These are phyloP conservation scores for Tetracladium marchalianum DNA, from an alignment of 495 filamentous ascomycete species.

Conservation along the genomic window DNA sequence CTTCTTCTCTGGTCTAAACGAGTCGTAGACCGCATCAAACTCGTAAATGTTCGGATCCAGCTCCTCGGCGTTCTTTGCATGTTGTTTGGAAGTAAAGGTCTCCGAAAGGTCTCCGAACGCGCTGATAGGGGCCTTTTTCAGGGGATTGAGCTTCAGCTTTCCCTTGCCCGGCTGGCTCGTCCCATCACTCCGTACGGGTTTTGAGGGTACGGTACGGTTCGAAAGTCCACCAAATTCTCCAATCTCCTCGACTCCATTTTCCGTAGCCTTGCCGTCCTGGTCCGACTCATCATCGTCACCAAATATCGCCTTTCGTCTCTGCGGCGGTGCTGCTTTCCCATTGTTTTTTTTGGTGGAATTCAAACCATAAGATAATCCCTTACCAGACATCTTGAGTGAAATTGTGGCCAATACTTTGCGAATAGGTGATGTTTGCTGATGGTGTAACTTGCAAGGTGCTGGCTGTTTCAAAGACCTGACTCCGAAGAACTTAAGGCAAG, in stretches of 20 bases:
- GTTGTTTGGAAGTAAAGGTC: conserved; percentile 41
- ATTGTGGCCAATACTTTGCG: too few species aligned
- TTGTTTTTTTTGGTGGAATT: conserved; percentile 42
- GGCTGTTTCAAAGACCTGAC: too few species aligned
- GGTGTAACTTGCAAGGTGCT: too few species aligned
- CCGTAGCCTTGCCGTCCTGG: conserved; percentile 23
- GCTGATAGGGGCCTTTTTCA: conserved; percentile 20
- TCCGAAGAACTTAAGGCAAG: too few species aligned
- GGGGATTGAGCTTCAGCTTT: conserved; percentile 23
- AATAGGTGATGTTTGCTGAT: too few species aligned
- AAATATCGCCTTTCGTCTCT: conserved; percentile 39
- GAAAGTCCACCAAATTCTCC: conserved; percentile 18
- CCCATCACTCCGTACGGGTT: not conserved
- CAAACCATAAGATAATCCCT: conserved; percentile 42
- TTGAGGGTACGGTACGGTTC: not conserved
- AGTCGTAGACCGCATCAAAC: conserved; percentile 66
- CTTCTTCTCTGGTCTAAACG: conserved; percentile 36
- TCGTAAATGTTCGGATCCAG: conserved; percentile 64
- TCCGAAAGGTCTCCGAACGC: conserved; percentile 47
- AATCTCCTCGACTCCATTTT: conserved; percentile 17
- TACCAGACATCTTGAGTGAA: conserved; percentile 20
- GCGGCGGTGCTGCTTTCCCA: conserved; percentile 18
- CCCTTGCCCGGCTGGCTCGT: not conserved
- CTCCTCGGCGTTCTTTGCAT: conserved; percentile 44
- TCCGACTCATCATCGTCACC: conserved; percentile 39